Conservation (phyloP, 495 filamentous ascomycete genomes). For the Talaromyces stipitatus region DNA sequence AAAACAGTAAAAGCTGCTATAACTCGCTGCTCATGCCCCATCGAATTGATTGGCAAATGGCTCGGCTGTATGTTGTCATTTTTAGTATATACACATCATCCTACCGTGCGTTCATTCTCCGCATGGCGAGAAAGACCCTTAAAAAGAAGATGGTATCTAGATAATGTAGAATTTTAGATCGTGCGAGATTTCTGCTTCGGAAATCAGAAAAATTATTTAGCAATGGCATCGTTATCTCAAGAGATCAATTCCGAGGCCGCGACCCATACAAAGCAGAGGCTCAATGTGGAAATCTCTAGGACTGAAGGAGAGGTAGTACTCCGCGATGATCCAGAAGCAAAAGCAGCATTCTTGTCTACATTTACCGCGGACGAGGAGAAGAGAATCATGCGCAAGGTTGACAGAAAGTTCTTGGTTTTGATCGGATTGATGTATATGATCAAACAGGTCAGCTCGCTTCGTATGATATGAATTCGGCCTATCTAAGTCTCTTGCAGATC, state of each 20-base stretch:
- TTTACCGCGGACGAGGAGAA: neutral
- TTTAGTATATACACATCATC: neutral
- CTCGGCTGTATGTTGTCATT: neutral
- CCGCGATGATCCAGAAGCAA: neutral
- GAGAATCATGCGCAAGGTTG: neutral
- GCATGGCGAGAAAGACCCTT: neutral
- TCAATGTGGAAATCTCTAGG: neutral
- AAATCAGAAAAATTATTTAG: neutral
- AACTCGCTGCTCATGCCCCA: neutral
- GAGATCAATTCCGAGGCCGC: neutral
- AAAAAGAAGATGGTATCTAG: neutral
- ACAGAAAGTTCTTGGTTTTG: neutral
- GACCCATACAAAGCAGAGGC: neutral
- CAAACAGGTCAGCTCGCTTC: neutral
- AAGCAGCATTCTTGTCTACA: neutral
- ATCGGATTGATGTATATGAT: neutral
- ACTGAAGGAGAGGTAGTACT: neutral
- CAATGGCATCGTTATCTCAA: neutral
- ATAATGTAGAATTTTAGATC: neutral
- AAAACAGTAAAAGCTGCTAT: neutral
- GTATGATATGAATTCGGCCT: too few relatives aligned
- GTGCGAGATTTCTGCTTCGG: neutral
- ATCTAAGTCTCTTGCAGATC: slow-evolving; percentile 15
- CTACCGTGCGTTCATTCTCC: neutral
- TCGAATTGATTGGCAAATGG: neutral